Evolutionary conservation across 1,139 yeast genomes (phyloP), one percentile per base, ranked within the genome.

Genomic region (Geotrichum histeridarum): DNA sequence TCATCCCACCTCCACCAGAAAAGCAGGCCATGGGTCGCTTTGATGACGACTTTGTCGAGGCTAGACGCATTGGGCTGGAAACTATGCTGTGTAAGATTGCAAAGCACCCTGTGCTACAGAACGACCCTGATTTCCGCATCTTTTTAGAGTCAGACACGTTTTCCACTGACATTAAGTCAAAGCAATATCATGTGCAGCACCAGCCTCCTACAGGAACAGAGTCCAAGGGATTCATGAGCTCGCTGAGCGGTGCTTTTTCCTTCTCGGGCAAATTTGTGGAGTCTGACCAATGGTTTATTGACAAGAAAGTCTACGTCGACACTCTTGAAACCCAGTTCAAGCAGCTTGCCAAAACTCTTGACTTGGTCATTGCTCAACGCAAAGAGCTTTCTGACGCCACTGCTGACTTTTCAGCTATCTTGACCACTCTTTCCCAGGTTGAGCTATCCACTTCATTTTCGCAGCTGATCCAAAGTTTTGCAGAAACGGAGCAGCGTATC

Each of bases 1-100:
- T 94, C 42, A 84, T 94, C 31, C 99, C 99, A 0, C 96, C 99
- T 0, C 98, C 99, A 9, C 99, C 99, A 1, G 88, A 89, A 39
- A 94, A 94, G 66, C 98, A 93, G 69, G 87, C 89, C 0, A 85
- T 91, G 56, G 97, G 96, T 2, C 76, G 95, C 60, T 86, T 85
- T 70, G 88, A 89, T 64, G 91, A 87, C 61, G 90, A 84, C 64
- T 90, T 93, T 65, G 83, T 93, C 53, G 98, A 91, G 67, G 82
- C 82, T 60, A 80, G 99, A 69, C 76, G 98, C 57, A 73, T 83
- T 42, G 89, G 94, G n/a, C 75, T 93, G 67, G 97, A 91, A 66
- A 82, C 79, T 61, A 94, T 93, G 99, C 76, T 93, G 57, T 73
- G 69, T 55, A 86, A 86, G 65, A 84, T 88, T 35, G 75, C 86